Conservation (phyloP, 2,329 filamentous ascomycete species). For the Tolypocladium ovalisporum region DNA sequence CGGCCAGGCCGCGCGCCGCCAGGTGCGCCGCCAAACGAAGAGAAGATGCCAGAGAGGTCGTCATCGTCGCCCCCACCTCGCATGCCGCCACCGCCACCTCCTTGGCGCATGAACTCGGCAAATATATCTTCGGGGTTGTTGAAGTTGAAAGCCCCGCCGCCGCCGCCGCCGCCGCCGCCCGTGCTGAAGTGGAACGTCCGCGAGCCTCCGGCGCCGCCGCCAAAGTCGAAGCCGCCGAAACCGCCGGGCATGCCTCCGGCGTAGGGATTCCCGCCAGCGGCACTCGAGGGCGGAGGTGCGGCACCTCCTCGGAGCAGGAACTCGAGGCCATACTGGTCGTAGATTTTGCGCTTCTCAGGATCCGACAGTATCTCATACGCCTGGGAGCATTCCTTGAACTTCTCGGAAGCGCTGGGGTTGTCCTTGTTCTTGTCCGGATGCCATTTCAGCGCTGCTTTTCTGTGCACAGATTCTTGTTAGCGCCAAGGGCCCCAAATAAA, state of each 20-base stretch:
- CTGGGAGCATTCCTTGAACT: constrained; percentile 96
- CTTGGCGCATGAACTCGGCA: constrained; percentile 61
- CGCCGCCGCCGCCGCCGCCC: constrained; percentile 34
- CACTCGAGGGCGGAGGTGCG: constrained; percentile 50
- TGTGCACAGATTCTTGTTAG: constrained; percentile 30
- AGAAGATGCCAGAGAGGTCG: constrained; percentile 44
- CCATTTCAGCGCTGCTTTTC: constrained; percentile 80
- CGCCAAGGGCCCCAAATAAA: not conserved
- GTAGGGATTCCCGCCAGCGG: constrained; percentile 46
- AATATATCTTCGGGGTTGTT: constrained; percentile 79
- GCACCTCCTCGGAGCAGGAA: constrained; percentile 76
- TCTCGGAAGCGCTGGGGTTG: constrained; percentile 73
- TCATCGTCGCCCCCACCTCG: constrained; percentile 19
- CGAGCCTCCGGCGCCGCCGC: constrained; percentile 31
- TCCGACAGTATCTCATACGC: constrained; percentile 97
- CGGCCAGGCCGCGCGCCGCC: constrained; percentile 24
- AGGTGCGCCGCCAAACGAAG: constrained; percentile 30
- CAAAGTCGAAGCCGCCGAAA: constrained; percentile 40
- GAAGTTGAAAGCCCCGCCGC: constrained; percentile 61
- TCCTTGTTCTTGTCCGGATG: constrained; percentile 98
- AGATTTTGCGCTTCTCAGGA: constrained; percentile 90
- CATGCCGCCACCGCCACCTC: constrained; percentile 26
- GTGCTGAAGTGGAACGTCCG: constrained; percentile 57
- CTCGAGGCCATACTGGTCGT: constrained; percentile 90
- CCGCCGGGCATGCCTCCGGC: constrained; percentile 48